A percentile compares a stretch with the other conserved stretches of the same genome.
Evolutionary conservation across 345 rosid genomes (phyloP).

Genomic region (Chamaenerion angustifolium): DNA sequence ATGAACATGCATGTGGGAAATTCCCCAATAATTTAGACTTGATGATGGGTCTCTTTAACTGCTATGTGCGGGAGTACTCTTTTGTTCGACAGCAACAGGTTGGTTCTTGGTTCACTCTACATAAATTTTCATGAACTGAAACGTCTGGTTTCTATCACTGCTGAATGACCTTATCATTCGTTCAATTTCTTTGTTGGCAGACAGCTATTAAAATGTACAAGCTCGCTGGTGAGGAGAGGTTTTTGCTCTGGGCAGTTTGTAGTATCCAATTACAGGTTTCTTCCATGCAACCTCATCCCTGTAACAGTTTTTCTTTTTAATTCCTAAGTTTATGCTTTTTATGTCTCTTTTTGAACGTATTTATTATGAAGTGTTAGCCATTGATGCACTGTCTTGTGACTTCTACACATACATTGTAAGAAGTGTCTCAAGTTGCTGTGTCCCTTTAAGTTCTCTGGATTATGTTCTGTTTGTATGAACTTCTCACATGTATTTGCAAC

Average conservation of each 20-base stretch:
- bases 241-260: constrained; percentile 96
- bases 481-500: too few species aligned
- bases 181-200: constrained; percentile 33
- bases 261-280: constrained; percentile 94
- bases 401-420: too few species aligned
- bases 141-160: neutral
- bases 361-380: too few species aligned
- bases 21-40: constrained; percentile 70
- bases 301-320: neutral
- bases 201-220: constrained; percentile 97
- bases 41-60: constrained; percentile 96
- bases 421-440: too few species aligned
- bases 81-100: constrained; percentile 99
- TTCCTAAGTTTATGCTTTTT: neutral
- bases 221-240: constrained; percentile 82
- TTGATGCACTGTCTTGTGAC: too few species aligned
- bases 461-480: too few species aligned
- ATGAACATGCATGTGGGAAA: constrained; percentile 73
- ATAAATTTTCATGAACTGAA: neutral
- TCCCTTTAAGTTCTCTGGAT: too few species aligned
- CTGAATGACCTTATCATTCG: constrained; percentile 1
- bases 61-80: constrained; percentile 85
- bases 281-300: too few species aligned
- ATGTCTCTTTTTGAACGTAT: too few species aligned
- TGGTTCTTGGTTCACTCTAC: constrained; percentile 7